These are phyloP conservation scores for Malbranchea zuffiana DNA, from an alignment of 2,329 filamentous ascomycete species.

Conservation along the genomic window DNA sequence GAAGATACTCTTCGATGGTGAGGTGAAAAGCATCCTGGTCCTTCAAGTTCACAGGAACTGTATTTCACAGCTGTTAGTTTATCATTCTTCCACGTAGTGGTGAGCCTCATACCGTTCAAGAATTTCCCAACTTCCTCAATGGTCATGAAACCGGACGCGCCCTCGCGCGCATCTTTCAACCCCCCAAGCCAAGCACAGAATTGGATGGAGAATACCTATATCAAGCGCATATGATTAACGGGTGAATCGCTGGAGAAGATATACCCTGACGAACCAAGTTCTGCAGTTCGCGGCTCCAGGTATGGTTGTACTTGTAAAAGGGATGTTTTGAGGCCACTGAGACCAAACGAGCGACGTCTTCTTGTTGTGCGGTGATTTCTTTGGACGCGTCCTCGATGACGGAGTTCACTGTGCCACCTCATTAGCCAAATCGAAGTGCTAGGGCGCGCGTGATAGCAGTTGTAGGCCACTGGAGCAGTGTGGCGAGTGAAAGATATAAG, in stretches of 20 bases:
- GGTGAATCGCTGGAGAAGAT: neutral
- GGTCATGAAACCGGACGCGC: slow-evolving; percentile 60
- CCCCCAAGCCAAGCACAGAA: slow-evolving; percentile 71
- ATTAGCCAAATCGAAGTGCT: too few species aligned
- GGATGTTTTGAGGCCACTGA: slow-evolving; percentile 70
- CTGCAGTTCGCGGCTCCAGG: slow-evolving; percentile 78
- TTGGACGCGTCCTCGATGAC: slow-evolving; percentile 60
- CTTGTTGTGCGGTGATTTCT: slow-evolving; percentile 60
- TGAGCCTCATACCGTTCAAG: slow-evolving; percentile 50
- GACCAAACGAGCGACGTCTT: slow-evolving; percentile 59
- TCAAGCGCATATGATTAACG: slow-evolving; percentile 28
- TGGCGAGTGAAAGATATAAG: neutral
- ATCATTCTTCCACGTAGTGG: neutral
- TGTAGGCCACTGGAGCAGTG: neutral
- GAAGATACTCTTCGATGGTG: slow-evolving; percentile 93
- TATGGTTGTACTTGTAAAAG: slow-evolving; percentile 94
- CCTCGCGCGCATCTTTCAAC: slow-evolving; percentile 45
- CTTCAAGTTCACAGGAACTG: slow-evolving; percentile 85
- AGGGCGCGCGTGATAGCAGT: too few species aligned
- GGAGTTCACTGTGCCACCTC: slow-evolving; percentile 45
- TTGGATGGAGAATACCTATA: slow-evolving; percentile 47
- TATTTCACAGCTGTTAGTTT: slow-evolving; percentile 6
- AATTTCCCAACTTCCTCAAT: slow-evolving; percentile 77
- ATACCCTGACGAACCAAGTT: slow-evolving; percentile 54
- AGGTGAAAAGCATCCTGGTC: slow-evolving; percentile 85